Base-by-base conservation (phyloP, 495 filamentous ascomycete species). In the Evernia prunastri region DNA sequence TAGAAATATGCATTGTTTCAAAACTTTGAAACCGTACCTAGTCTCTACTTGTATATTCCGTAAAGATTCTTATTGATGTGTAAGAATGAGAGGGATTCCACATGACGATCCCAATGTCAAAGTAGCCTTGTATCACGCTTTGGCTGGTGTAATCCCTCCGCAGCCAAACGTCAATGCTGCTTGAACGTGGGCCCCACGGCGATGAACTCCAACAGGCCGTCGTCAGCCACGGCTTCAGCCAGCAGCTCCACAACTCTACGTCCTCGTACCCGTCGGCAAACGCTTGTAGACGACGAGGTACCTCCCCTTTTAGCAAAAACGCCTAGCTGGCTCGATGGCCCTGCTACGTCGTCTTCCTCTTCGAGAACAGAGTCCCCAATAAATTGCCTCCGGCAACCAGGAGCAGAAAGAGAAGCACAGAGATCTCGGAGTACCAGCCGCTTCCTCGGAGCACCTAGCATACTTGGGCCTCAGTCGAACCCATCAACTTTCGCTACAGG, bases 301-400 rank as follows among this genome's bases (percentile, higher is more conserved):
- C 31, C 53, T 42, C 37, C 51, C 17, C 36, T 10, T 37, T 31
- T 27, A n/a, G 45, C 58, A 15, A 39, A 20, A 20, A n/a, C 36
- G 13, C 6, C 59, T n/a, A 63, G 27, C 35, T 66, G 61, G 61
- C 57, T 63, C 36, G 61, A 66, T 2, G 51, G 59, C 37, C 37
- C 62, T 8, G 10, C 58, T 47, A 20, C 49, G 18, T 57, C 56
- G 31, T 77, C 79, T 23, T 73, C 74, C 40, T 70, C 76, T 36
- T 79, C 80, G 42, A 76, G 78, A 59, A 72, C 76, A 53, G 70
- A 72, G 23, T 83, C 81, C 42, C 80, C 81, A 42, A 74, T 81
- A 49, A 75, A 78, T 58, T 77, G 76, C 42, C 80, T 80, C 49
- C 60, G 58, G 37, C 56, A 60, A 36, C 56, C 53, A n/a, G 36